Evolutionary conservation across 2,329 filamentous ascomycete species (phyloP).

Genomic region (Grosmannia clavigera): DNA sequence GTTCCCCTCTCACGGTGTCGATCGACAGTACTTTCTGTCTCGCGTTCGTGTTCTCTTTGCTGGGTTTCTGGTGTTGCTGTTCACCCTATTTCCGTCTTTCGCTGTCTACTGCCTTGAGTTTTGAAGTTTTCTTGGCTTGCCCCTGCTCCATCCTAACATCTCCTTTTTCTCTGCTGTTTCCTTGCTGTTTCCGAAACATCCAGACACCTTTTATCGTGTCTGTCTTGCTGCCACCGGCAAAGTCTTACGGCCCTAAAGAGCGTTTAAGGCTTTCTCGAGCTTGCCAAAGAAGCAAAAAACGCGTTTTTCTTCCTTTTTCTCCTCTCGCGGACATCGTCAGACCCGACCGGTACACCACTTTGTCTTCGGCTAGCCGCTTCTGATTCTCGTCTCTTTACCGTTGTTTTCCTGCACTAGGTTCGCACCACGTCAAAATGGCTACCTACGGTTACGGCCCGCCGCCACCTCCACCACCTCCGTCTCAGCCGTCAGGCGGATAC

Average conservation of each 20-base stretch:
- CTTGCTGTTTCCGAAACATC: too few species aligned
- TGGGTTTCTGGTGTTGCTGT: neutral
- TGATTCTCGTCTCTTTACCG: neutral
- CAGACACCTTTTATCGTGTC: neutral
- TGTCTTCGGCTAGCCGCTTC: neutral
- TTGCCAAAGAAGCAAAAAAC: neutral
- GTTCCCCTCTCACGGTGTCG: neutral
- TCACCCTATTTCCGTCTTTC: neutral
- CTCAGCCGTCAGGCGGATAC: constrained; percentile 23
- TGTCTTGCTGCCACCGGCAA: neutral
- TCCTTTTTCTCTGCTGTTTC: neutral
- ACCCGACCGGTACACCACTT: neutral
- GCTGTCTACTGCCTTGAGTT: neutral
- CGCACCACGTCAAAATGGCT: constrained; percentile 24
- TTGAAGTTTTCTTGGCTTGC: neutral
- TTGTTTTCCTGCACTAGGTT: neutral
- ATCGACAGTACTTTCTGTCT: neutral
- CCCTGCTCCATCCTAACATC: neutral
- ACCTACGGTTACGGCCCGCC: constrained; percentile 42
- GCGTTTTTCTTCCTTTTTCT: neutral
- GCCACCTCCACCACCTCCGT: constrained; percentile 30
- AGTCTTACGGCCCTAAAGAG: neutral
- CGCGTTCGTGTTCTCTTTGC: neutral
- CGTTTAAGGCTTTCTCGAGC: neutral
- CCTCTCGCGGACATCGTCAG: neutral